phyloP scores from a whole-genome alignment of 2,329 filamentous ascomycete genomes.

The Apiospora arundinis region DNA sequence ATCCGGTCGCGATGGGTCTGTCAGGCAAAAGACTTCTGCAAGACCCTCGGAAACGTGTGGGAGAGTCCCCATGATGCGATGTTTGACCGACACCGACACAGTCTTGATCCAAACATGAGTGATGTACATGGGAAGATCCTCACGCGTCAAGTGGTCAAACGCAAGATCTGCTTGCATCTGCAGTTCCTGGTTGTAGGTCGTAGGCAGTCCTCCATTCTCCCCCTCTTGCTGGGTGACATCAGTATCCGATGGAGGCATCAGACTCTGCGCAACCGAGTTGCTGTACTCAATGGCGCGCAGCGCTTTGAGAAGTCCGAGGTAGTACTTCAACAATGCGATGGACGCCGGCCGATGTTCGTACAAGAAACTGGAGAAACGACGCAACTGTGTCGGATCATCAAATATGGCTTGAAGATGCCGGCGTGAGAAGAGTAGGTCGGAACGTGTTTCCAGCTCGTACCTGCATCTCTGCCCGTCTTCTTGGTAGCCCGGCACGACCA shows the following conservation, averaged over 20 bases:
- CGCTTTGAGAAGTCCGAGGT: slow-evolving; percentile 74
- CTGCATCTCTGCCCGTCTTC: slow-evolving; percentile 32
- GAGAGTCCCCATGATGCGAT: slow-evolving; percentile 70
- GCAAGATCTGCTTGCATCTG: slow-evolving; percentile 67
- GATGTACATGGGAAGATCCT: slow-evolving; percentile 76
- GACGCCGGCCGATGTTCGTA: slow-evolving; percentile 64
- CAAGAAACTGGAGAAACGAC: slow-evolving; percentile 72
- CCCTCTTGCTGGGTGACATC: slow-evolving; percentile 61
- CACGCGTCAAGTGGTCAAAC: slow-evolving; percentile 68
- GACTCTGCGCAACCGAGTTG: slow-evolving; percentile 68
- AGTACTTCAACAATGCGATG: slow-evolving; percentile 71
- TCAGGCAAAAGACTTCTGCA: slow-evolving; percentile 79
- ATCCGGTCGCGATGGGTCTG: slow-evolving; percentile 73
- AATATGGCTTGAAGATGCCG: slow-evolving; percentile 72
- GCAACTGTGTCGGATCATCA: slow-evolving; percentile 64
- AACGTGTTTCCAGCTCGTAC: slow-evolving; percentile 66
- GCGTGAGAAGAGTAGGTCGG: slow-evolving; percentile 68
- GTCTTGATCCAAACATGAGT: slow-evolving; percentile 71
- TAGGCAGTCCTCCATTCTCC: slow-evolving; percentile 46
- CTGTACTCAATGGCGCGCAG: slow-evolving; percentile 73
- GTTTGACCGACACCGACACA: slow-evolving; percentile 71
- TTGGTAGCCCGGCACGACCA: slow-evolving; percentile 49
- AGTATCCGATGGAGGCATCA: slow-evolving; percentile 54
- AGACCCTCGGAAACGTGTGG: slow-evolving; percentile 74
- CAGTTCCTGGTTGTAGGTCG: slow-evolving; percentile 64